Evolutionary conservation across 2,329 filamentous ascomycete species (phyloP).

Genomic region (Beauveria sp.): DNA sequence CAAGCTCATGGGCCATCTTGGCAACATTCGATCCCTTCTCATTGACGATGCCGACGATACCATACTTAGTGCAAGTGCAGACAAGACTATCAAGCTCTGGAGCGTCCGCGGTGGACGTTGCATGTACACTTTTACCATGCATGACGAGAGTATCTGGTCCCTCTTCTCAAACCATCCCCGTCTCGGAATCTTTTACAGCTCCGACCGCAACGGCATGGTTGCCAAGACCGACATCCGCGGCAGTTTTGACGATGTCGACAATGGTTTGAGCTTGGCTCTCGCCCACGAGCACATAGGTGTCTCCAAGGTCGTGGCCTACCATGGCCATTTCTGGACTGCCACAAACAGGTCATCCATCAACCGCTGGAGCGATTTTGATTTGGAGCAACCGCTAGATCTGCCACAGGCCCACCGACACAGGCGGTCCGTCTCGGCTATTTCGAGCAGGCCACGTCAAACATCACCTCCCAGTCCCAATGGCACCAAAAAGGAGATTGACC

Average conservation of each 20-base stretch:
- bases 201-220: conserved; percentile 85
- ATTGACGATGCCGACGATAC: conserved; percentile 84
- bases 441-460: conserved; percentile 26
- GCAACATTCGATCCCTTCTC: conserved; percentile 85
- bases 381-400: conserved; percentile 60
- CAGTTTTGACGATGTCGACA: conserved; percentile 61
- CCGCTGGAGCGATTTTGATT: conserved; percentile 82
- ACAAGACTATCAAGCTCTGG: conserved; percentile 98
- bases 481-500: conserved; percentile 59
- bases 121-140: conserved; percentile 98
- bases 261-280: conserved; percentile 83
- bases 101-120: conserved; percentile 90
- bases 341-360: conserved; percentile 89
- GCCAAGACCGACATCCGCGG: conserved; percentile 88
- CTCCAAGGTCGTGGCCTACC: conserved; percentile 57
- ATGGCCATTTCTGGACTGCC: conserved; percentile 80
- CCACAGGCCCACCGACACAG: conserved; percentile 46
- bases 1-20: conserved; percentile 93
- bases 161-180: conserved; percentile 82
- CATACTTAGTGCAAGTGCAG: conserved; percentile 88
- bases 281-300: conserved; percentile 86
- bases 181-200: conserved; percentile 87
- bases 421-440: conserved; percentile 37
- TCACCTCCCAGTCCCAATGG: conserved; percentile 24
- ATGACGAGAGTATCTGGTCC: conserved; percentile 97